These are phyloP conservation scores for Spathaspora sp. DNA, from an alignment of 805 yeast genomes.

Conservation along the genomic window DNA sequence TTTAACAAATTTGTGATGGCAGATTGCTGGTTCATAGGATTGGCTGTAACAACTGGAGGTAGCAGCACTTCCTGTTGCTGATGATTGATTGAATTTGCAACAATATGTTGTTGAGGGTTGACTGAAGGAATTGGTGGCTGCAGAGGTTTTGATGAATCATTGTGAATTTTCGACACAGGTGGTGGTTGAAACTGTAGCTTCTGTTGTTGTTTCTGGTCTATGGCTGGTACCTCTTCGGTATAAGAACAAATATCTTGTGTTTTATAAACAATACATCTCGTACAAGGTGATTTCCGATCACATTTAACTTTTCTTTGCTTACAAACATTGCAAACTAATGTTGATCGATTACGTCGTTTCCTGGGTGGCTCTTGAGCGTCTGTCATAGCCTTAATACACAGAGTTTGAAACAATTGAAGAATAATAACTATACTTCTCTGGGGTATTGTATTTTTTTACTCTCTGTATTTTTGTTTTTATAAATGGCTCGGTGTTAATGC, in stretches of 20 bases:
- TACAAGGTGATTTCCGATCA: slow-evolving; percentile 5
- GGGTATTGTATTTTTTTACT: neutral
- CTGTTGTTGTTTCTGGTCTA: neutral
- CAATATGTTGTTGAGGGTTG: neutral
- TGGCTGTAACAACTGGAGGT: neutral
- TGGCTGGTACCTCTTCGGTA: neutral
- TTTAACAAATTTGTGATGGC: too few species aligned
- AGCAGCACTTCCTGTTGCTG: too few species aligned
- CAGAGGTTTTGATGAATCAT: neutral
- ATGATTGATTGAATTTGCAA: neutral
- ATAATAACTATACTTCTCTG: neutral
- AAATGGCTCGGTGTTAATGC: neutral
- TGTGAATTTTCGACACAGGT: too few species aligned
- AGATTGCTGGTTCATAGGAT: neutral
- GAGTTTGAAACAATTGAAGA: neutral
- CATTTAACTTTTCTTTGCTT: slow-evolving; percentile 5
- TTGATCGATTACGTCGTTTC: slow-evolving; percentile 3
- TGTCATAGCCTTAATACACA: neutral
- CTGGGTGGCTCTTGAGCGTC: neutral
- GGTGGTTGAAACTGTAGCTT: neutral
- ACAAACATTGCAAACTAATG: slow-evolving; percentile 5
- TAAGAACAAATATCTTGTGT: slow-evolving; percentile 3
- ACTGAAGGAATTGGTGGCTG: neutral
- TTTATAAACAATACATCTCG: slow-evolving; percentile 2
- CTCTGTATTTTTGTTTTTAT: neutral